These are phyloP conservation scores for Aspergillus texensis DNA, from an alignment of 2,329 filamentous ascomycete genomes.

Conservation along the genomic window DNA sequence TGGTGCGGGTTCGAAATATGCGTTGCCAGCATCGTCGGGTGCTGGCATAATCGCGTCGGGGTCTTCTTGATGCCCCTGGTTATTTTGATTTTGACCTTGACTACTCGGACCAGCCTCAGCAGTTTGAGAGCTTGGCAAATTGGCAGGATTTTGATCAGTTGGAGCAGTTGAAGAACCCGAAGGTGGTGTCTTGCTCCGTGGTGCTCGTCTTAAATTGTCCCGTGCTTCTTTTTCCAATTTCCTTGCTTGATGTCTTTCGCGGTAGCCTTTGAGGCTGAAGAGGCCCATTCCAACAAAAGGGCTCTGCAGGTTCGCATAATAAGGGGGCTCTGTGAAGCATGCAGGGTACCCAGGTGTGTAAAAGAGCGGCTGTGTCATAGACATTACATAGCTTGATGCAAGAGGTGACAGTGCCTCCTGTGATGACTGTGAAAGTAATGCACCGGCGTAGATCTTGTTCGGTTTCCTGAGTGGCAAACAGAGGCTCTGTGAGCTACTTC, in stretches of 20 bases:
- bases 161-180: no score
- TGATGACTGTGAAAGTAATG: background rate
- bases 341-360: background rate
- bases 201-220: no score
- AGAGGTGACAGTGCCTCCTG: background rate
- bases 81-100: background rate
- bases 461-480: background rate
- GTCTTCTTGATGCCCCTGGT: background rate
- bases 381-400: background rate
- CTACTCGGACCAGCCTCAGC: background rate
- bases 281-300: constrained; percentile 29
- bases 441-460: background rate
- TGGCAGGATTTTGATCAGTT: background rate
- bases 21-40: background rate
- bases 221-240: no score
- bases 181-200: no score
- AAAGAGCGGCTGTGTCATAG: background rate
- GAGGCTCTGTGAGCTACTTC: background rate
- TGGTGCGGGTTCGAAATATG: no score
- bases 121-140: background rate
- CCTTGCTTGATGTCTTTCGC: background rate
- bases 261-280: background rate
- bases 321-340: constrained; percentile 22
- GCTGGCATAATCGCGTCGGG: background rate
- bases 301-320: constrained; percentile 18